These are phyloP conservation scores for Penicillium oxalicum DNA, from an alignment of 2,329 filamentous ascomycete genomes.

Conservation along the genomic window DNA sequence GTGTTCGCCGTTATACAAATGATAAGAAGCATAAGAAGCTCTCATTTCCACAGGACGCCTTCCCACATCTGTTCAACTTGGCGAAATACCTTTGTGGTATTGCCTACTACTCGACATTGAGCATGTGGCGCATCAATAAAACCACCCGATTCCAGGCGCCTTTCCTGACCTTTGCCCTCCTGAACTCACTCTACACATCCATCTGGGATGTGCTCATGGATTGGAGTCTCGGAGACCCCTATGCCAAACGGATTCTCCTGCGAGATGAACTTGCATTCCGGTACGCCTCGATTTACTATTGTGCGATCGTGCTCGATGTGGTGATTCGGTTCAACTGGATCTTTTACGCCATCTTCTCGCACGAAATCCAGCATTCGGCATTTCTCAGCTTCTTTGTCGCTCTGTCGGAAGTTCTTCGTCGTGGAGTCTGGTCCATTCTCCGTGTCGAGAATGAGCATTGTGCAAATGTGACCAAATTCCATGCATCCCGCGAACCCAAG, in stretches of 20 bases:
- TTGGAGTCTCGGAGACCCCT: constrained; percentile 80
- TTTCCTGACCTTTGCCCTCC: constrained; percentile 72
- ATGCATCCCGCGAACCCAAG: constrained; percentile 79
- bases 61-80: constrained; percentile 87
- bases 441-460: constrained; percentile 98
- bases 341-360: constrained; percentile 78
- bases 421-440: constrained; percentile 87
- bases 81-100: constrained; percentile 89
- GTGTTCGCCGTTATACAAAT: constrained; percentile 67
- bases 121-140: constrained; percentile 71
- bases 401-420: constrained; percentile 71
- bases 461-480: constrained; percentile 82
- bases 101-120: constrained; percentile 68
- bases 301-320: constrained; percentile 74
- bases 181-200: constrained; percentile 78
- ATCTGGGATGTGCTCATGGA: constrained; percentile 97
- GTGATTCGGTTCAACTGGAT: constrained; percentile 91
- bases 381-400: constrained; percentile 72
- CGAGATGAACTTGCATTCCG: constrained; percentile 77
- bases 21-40: constrained; percentile 2
- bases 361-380: constrained; percentile 75
- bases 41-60: constrained; percentile 49
- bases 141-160: constrained; percentile 54
- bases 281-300: constrained; percentile 74
- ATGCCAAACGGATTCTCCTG: constrained; percentile 61